Evolutionary conservation across 768 basidiomycete genomes (phyloP).

Genomic region (Serendipita sp.): DNA sequence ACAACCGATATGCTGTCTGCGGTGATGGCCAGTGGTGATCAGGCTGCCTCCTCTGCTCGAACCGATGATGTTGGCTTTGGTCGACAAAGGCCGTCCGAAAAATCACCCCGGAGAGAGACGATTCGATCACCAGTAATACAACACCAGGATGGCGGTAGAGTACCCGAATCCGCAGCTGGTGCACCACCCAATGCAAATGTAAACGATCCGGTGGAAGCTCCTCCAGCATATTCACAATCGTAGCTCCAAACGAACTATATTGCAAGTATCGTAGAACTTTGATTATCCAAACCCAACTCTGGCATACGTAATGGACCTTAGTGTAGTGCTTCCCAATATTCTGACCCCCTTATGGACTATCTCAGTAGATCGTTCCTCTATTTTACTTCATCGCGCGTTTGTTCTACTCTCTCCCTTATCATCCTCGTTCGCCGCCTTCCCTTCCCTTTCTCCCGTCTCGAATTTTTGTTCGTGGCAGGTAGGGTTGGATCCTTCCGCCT

Average conservation of each 20-base stretch:
- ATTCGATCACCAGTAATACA: background rate
- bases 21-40: conserved; percentile 1
- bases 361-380: too few relatives aligned
- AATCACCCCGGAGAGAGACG: background rate
- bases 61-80: background rate
- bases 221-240: background rate
- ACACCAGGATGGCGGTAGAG: background rate
- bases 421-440: too few relatives aligned
- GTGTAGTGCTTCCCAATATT: too few relatives aligned
- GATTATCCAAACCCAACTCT: too few relatives aligned
- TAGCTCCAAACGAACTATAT: background rate
- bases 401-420: too few relatives aligned
- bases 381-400: too few relatives aligned
- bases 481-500: too few relatives aligned
- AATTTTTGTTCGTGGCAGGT: too few relatives aligned
- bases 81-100: background rate
- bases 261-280: too few relatives aligned
- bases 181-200: background rate
- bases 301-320: too few relatives aligned
- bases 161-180: background rate
- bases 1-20: background rate
- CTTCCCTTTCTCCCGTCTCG: too few relatives aligned
- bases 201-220: background rate
- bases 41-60: background rate
- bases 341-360: too few relatives aligned